Evolutionary conservation across 139 green algal genomes (phyloP), one percentile per base, ranked within the genome.

Genomic region (Yamagishiella unicocca): DNA sequence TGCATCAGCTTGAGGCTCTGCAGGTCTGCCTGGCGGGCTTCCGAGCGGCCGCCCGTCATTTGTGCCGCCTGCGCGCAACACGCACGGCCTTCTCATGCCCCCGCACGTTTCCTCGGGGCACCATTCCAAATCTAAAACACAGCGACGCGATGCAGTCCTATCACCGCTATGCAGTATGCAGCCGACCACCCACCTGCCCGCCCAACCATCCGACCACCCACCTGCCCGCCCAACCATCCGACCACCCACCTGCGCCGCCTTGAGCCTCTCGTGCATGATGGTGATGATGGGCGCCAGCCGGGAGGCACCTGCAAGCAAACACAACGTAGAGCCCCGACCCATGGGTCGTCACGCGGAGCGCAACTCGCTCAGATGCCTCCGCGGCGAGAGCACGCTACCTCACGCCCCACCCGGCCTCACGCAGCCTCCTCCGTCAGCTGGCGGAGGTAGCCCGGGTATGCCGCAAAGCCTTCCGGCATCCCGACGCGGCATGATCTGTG

Each of bases 201-300:
- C 50, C 50, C 17, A 58, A 12, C 12, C 50, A 12, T 58, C 14
- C 50, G 14, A 25, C 14, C 50, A 58, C 17, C 50, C 17, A 17
- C 50, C 50, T 58, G 50, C 50, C 50, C 17, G 50, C 50, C 12
- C n/a, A n/a, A 12, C 50, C 50, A 50, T 3, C 67, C 4, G 21
- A 4, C 9, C n/a, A 75, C 62, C 22, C 35, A 83, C 76, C 76
- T 83, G 76, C 43, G 80, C 80, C 7, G 80, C 80, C 62, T 77
- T 86, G 43, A 86, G 80, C 31, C 80, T 40, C 38, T 86, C 80
- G 33, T 86, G 80, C 64, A 86, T 74, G 55, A 37, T 78, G 64
- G 80, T 55, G 61, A 86, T 86, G 62, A 86, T 43, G 43, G 80
- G 80, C 0, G 62, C 64, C 43, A 86, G 64, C 40, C 71, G 71